Evolutionary conservation across 2,329 filamentous ascomycete genomes (phyloP).

Genomic region (Exserohilum rostratum): DNA sequence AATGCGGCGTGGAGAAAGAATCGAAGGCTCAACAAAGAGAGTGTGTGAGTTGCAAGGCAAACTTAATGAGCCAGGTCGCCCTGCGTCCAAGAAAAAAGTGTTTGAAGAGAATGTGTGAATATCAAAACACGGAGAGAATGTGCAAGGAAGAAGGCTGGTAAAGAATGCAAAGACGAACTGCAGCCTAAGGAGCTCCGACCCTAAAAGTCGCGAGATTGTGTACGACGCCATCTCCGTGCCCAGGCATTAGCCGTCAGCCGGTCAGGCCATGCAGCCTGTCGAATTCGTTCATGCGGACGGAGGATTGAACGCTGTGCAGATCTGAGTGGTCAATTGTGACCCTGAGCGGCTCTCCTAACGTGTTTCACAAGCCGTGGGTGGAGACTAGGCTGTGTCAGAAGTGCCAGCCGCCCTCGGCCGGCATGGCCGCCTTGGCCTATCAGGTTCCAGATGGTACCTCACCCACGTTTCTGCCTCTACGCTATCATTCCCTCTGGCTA

Average conservation of each 20-base stretch:
- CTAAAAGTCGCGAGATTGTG: conserved; percentile 33
- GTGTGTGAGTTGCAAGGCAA: conserved; percentile 20
- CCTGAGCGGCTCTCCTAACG: conserved; percentile 28
- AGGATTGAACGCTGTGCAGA: conserved; percentile 27
- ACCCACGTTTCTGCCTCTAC: conserved; percentile 33
- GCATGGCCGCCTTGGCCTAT: conserved; percentile 27
- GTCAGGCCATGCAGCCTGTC: conserved; percentile 30
- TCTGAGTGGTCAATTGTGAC: conserved; percentile 35
- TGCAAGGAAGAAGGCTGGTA: conserved; percentile 35
- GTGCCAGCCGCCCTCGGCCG: conserved; percentile 26
- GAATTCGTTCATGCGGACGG: conserved; percentile 26
- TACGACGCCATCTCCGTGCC: conserved; percentile 35
- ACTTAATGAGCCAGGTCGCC: conserved; percentile 38
- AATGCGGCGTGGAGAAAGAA: conserved; percentile 33
- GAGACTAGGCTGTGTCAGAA: conserved; percentile 44
- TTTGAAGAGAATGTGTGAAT: conserved; percentile 34
- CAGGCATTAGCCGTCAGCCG: conserved; percentile 22
- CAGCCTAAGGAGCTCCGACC: conserved; percentile 25
- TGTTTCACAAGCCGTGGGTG: conserved; percentile 45
- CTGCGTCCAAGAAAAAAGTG: conserved; percentile 32
- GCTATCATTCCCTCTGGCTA: conserved; percentile 34
- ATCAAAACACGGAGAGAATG: conserved; percentile 24
- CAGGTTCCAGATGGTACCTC: conserved; percentile 26
- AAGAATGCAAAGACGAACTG: conserved; percentile 26
- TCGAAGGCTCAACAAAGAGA: conserved; percentile 35